Evolutionary conservation across 2,329 filamentous ascomycete species (phyloP), one percentile per base, ranked within the genome.

Genomic region (Fusarium compactum): DNA sequence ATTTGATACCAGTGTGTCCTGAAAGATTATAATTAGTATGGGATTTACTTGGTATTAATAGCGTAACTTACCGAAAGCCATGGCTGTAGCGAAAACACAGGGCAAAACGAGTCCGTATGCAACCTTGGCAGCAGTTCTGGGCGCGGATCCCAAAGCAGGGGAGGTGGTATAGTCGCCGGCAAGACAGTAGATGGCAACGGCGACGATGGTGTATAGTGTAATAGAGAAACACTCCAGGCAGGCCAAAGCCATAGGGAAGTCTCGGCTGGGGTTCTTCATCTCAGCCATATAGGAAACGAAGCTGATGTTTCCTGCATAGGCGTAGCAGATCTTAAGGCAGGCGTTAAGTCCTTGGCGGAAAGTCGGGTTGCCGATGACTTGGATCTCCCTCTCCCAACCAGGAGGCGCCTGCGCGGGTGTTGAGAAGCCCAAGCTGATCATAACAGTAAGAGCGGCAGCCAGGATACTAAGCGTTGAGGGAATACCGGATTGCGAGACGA

Each of bases 221-320:
- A 80, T 77, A 1, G 77, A 76, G 50, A 79, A 79, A 46, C 74
- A 62, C 34, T 80, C 78, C 2, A 80, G 74, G 51, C 74, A 73
- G 14, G 74, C 65, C 9, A 80, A 62, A 3, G 76, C 77, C 53
- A 76, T 76, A 0, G 76, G 73, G 45, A 79, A 80, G 54, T 80
- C 78, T 11, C 69, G 68, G 14, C 70, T 72, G 0, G 78, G 78
- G 54, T 79, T 74, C 34, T 72, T 72, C 78, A 80, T 79, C 63
- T 80, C 78, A 3, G 76, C 76, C 73, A 80, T 79, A 16, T 77
- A 78, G 0, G 69, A 72, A 18, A 81, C 74, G n/a, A 75, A 76
- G 52, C 74, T 76, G 20, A 76, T 76, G 16, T 78, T 77, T 7
- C 74, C 76, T 3, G 76, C 76, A 16, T 77, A 77, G 0, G 76